Evolutionary conservation across 2,329 filamentous ascomycete genomes (phyloP), one percentile per base, ranked within the genome.

Genomic region (Paraconiothyrium brasiliense): DNA sequence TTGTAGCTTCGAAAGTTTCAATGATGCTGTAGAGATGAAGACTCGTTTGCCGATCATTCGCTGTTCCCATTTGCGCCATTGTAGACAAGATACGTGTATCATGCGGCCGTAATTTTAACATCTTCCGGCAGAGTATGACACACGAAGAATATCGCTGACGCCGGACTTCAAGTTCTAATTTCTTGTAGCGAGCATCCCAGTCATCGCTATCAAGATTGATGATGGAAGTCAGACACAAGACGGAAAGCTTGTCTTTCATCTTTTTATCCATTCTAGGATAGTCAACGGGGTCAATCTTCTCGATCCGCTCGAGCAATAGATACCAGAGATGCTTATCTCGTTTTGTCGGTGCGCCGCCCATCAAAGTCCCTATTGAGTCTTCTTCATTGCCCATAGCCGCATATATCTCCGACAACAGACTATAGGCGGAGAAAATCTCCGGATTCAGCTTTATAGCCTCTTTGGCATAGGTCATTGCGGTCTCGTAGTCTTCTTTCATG

Each of bases 401-500:
- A 55, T 87, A 84, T 54, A 88, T 85, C 63, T 89, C 85, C 0
- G 87, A 87, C 8, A 89, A 78, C 22, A 89, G 78, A 56, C 83
- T 85, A 77, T 90, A 86, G 14, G 87, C 86, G 32, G 83, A 81
- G 71, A 86, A 89, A 66, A 89, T 85, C 71, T 89, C 87, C 0
- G 87, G 87, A 67, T 90, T 89, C 13, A 75, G 59, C 62, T 76
- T 72, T 44, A 79, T 75, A 11, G 77, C 77, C 59, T 73, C 69
- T 20, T 74, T 69, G 3, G 73, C 73, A 58, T 71, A 73, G 6
- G 71, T 66, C 30, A 77, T 70, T 14, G 77, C 77, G 2, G 84
- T 81, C 5, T 86, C 83, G 64, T 89, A 88, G 22, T 89, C 83
- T 30, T 85, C 83, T 10, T 85, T 82, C 61, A 92, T 83, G 71